Percentiles rank a stretch among this genome's conserved stretches.
These are phyloP conservation scores for Haplosporangium sp. DNA, from an alignment of 371 early-diverging fungal species.

Conservation along the genomic window DNA sequence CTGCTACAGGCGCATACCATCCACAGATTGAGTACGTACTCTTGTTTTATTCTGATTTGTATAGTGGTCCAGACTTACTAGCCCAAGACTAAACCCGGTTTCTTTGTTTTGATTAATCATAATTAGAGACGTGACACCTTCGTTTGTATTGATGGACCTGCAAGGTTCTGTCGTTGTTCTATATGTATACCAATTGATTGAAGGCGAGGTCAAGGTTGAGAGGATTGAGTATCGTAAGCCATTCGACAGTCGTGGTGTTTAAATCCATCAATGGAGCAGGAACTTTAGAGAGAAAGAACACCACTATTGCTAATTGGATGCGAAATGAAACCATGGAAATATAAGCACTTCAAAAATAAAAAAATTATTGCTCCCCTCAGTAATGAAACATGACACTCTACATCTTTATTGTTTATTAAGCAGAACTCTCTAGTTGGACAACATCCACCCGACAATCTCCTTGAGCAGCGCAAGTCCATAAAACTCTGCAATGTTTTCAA, in stretches of 20 bases:
- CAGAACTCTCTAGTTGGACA: slow-evolving; percentile 25
- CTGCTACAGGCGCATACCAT: slow-evolving; percentile 89
- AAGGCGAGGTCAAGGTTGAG: slow-evolving; percentile 93
- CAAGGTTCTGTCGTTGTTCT: slow-evolving; percentile 81
- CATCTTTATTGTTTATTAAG: background rate
- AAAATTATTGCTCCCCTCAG: too few relatives aligned
- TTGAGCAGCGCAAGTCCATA: slow-evolving; percentile 67
- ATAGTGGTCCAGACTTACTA: too few relatives aligned
- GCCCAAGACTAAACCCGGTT: background rate
- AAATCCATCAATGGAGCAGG: background rate
- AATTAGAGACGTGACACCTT: slow-evolving; percentile 76
- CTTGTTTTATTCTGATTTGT: background rate
- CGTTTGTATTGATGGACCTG: slow-evolving; percentile 96
- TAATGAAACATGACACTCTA: too few relatives aligned
- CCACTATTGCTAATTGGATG: background rate
- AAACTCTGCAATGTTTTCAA: slow-evolving; percentile 73
- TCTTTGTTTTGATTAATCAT: background rate
- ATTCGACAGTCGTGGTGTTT: slow-evolving; percentile 53
- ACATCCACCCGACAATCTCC: slow-evolving; percentile 68
- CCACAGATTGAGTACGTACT: slow-evolving; percentile 61
- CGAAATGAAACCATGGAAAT: background rate
- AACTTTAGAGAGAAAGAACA: too few relatives aligned
- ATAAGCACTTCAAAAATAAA: too few relatives aligned
- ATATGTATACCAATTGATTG: slow-evolving; percentile 93
- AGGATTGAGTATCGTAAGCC: slow-evolving; percentile 86